Base-by-base conservation (phyloP, 2,329 filamentous ascomycete species). In the Daldinia eschscholtzii region DNA sequence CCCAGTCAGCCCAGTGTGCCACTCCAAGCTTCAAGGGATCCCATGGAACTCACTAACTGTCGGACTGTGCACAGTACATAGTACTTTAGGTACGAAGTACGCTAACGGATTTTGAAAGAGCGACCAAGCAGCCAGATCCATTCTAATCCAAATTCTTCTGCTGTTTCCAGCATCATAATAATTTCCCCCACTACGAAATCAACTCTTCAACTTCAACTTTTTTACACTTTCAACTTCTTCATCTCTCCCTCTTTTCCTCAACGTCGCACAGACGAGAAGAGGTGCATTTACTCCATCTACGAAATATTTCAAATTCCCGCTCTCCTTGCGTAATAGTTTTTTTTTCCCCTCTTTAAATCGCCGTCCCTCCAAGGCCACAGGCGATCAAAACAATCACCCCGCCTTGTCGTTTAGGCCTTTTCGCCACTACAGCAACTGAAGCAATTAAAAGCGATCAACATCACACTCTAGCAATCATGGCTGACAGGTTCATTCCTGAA, bases 401-500 rank as follows among this genome's bases (percentile, higher is more conserved):
- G 74, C 76, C 75, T 74, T 73, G 64, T 71, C 71, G 62, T 70
- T 66, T 57, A 63, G 62, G 56, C 60, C 62, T 53, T 72, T 61
- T 61, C 60, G 69, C 70, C 68, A 59, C 70, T 63, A 65, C 69
- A 66, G 56, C 70, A 62, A 71, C 64, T 65, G 39, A 65, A 67
- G 57, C 52, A 57, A 64, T 52, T 57, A 37, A 63, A 63, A 58
- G 12, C 23, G 15, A 55, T 48, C 67, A 60, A 55, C 60, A 65
- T 63, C 53, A 61, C 55, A 79, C 64, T 52, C 23, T 80, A 80
- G 80, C 80, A 82, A 91, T 77, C 85, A 99, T 99, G 96, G 92
- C 96, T 83, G 96, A 99, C 83, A 93, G 96, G 79, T 99, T 98
- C 87, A 99, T 99, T 80, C 96, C 96, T 82, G 96, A 99, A 87